phyloP scores from a whole-genome alignment of 305 asterid species.

The Stenogyne calaminthoides region DNA sequence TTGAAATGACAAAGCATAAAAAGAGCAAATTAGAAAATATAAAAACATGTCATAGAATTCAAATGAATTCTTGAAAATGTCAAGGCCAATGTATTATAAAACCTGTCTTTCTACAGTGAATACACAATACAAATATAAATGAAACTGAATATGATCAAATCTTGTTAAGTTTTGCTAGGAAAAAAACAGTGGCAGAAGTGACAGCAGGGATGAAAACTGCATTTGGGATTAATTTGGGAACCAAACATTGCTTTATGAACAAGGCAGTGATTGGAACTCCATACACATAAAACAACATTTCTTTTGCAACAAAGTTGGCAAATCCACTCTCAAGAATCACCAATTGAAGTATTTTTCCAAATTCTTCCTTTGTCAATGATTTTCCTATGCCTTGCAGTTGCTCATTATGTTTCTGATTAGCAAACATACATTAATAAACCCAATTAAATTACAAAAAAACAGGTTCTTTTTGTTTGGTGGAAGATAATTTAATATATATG shows the following conservation, averaged over 20 bases:
- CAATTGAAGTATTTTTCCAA: slow-evolving; percentile 47
- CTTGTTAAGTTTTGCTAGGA: slow-evolving; percentile 67
- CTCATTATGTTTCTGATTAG: slow-evolving; percentile 45
- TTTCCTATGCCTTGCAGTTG: slow-evolving; percentile 42
- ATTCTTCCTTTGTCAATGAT: slow-evolving; percentile 49
- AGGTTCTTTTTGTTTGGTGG: neutral
- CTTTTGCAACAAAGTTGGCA: slow-evolving; percentile 64
- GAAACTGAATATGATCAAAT: slow-evolving; percentile 32
- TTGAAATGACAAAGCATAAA: neutral
- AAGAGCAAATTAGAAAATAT: neutral
- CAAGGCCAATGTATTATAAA: neutral
- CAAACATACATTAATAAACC: neutral
- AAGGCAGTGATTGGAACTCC: slow-evolving; percentile 59
- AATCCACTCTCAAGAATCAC: slow-evolving; percentile 53
- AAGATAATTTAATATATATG: neutral
- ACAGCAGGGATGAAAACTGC: slow-evolving; percentile 58
- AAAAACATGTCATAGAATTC: neutral
- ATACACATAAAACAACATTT: slow-evolving; percentile 50
- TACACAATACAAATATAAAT: neutral
- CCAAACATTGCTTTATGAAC: slow-evolving; percentile 50
- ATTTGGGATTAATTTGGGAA: slow-evolving; percentile 55
- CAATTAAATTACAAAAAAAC: neutral
- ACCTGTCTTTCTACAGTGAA: neutral
- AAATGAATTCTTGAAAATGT: slow-evolving; percentile 1
- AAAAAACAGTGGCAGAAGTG: slow-evolving; percentile 69